Conservation (phyloP, 257 asterid species). For the Lavandula angustifolia region DNA sequence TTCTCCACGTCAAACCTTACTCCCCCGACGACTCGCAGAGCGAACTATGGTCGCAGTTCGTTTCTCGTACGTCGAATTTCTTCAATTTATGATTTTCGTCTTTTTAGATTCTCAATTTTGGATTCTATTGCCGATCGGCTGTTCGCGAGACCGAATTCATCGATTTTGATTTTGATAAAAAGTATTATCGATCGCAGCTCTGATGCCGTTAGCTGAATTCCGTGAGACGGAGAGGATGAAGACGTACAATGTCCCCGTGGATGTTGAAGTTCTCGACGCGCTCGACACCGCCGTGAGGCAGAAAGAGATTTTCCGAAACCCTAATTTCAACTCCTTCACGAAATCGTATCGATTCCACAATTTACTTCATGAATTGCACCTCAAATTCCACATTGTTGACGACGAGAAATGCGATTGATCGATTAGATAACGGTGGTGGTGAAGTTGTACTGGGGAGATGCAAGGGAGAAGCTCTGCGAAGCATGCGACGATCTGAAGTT, state of each 20-base stretch:
- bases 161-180: too few relatives aligned
- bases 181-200: constrained; percentile 43
- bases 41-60: constrained; percentile 57
- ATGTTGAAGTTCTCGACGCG: constrained; percentile 73
- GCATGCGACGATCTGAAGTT: constrained; percentile 64
- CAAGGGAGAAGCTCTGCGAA: constrained; percentile 74
- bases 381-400: not conserved
- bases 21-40: constrained; percentile 46
- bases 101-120: not conserved
- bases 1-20: constrained; percentile 58
- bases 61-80: constrained; percentile 56
- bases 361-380: too few relatives aligned
- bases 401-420: not conserved
- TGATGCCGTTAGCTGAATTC: constrained; percentile 78
- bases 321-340: not conserved
- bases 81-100: not conserved
- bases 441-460: constrained; percentile 86
- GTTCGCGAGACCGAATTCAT: too few relatives aligned
- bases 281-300: constrained; percentile 84
- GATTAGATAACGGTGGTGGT: constrained; percentile 60
- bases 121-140: too few relatives aligned
- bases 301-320: constrained; percentile 57
- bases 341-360: too few relatives aligned
- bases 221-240: constrained; percentile 73
- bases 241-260: constrained; percentile 57